Percentiles rank a stretch among this genome's conserved stretches.
Evolutionary conservation across 2,329 filamentous ascomycete species (phyloP).

Genomic region (Byssochlamys sp.): DNA sequence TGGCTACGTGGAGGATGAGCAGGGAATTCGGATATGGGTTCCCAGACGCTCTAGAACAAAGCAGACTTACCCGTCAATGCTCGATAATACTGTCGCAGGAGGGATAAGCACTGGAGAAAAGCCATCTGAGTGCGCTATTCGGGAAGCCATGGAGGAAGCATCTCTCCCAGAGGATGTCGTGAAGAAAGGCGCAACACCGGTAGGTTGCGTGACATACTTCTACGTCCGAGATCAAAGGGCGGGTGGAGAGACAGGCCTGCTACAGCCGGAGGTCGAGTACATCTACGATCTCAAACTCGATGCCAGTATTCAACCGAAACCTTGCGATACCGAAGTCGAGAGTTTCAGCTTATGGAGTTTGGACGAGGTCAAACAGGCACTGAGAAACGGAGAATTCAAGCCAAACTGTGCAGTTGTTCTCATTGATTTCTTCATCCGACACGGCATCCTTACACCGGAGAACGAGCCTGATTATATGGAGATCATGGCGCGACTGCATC

Average conservation of each 20-base stretch:
- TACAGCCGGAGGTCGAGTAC: slow-evolving; percentile 88
- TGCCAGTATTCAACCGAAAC: slow-evolving; percentile 56
- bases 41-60: slow-evolving; percentile 67
- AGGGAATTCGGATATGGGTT: slow-evolving; percentile 71
- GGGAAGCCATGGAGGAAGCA: slow-evolving; percentile 85
- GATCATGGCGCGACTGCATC: slow-evolving; percentile 66
- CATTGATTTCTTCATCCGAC: slow-evolving; percentile 81
- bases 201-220: slow-evolving; percentile 72
- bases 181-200: slow-evolving; percentile 47
- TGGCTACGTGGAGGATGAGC: slow-evolving; percentile 51
- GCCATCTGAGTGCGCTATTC: slow-evolving; percentile 70
- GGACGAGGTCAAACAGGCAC: slow-evolving; percentile 60
- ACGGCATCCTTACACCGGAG: slow-evolving; percentile 66
- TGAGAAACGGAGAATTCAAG: slow-evolving; percentile 73
- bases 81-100: slow-evolving; percentile 89
- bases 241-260: slow-evolving; percentile 68
- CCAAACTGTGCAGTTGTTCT: slow-evolving; percentile 79
- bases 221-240: slow-evolving; percentile 66
- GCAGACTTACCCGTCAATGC: slow-evolving; percentile 78
- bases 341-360: slow-evolving; percentile 69
- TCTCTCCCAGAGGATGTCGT: slow-evolving; percentile 63
- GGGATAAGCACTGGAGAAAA: slow-evolving; percentile 72
- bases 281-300: slow-evolving; percentile 79
- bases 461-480: slow-evolving; percentile 71
- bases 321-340: slow-evolving; percentile 82